Conservation (phyloP, 495 filamentous ascomycete genomes). For the Jackrogersella minutella region DNA sequence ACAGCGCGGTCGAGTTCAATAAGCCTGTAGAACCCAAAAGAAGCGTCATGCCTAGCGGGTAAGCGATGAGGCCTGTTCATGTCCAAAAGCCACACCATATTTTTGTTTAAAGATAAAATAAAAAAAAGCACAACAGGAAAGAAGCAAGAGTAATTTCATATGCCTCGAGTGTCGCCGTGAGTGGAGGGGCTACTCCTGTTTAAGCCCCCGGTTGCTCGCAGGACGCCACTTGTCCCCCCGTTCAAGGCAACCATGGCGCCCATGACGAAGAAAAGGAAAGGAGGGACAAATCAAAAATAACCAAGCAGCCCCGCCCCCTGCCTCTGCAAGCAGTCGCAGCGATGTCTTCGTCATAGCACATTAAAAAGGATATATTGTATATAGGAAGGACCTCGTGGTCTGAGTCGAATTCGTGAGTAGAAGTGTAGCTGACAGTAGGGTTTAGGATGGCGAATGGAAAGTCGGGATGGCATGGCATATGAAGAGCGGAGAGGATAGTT, state of each 20-base stretch:
- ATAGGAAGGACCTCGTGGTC: constrained; percentile 18
- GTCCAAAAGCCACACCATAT: constrained; percentile 4
- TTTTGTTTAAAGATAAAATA: too few relatives aligned
- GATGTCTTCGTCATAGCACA: constrained; percentile 38
- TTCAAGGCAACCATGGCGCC: constrained; percentile 10
- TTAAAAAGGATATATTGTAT: constrained; percentile 30
- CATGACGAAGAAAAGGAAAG: background rate
- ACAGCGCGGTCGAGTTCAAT: constrained; percentile 10
- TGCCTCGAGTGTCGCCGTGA: background rate
- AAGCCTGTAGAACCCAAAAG: constrained; percentile 17
- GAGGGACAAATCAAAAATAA: background rate
- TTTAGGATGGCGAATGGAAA: background rate
- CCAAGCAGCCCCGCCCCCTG: constrained; percentile 16
- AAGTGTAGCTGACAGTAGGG: constrained; percentile 12
- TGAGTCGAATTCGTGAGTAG: constrained; percentile 16
- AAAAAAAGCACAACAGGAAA: too few relatives aligned
- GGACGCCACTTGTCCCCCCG: constrained; percentile 11
- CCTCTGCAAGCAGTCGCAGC: constrained; percentile 17
- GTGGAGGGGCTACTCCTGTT: background rate
- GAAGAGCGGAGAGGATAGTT: background rate
- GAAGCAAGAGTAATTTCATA: too few relatives aligned
- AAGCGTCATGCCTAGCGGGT: constrained; percentile 10
- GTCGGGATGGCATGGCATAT: constrained; percentile 6
- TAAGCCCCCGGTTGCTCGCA: constrained; percentile 5
- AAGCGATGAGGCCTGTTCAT: background rate